These are phyloP conservation scores for Aureobasidium leucospermi DNA, from an alignment of 2,329 filamentous ascomycete genomes.

Conservation along the genomic window DNA sequence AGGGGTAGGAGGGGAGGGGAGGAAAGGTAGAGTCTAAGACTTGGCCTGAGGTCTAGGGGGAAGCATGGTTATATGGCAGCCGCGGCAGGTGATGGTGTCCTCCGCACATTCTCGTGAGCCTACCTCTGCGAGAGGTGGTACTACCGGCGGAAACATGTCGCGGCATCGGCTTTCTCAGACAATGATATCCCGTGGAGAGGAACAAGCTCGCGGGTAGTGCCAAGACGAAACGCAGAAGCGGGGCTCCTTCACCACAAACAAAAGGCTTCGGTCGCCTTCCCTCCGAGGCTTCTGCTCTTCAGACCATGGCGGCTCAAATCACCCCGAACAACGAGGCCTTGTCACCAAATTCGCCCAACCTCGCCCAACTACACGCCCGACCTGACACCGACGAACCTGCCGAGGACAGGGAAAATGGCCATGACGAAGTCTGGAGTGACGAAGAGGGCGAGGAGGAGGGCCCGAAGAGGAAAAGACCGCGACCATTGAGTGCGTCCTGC, in stretches of 20 bases:
- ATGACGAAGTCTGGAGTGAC: slow-evolving; percentile 33
- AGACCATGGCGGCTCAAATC: slow-evolving; percentile 12
- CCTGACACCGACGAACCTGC: slow-evolving; percentile 10
- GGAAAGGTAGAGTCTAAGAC: neutral
- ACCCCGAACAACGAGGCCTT: slow-evolving; percentile 10
- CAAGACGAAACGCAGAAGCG: neutral
- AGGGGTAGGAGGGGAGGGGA: slow-evolving; percentile 10
- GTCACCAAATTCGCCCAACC: neutral
- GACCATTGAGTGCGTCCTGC: slow-evolving; percentile 44
- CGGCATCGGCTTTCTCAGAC: slow-evolving; percentile 5
- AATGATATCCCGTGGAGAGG: slow-evolving; percentile 2
- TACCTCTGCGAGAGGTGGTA: neutral
- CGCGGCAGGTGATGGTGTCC: neutral
- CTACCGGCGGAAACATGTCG: slow-evolving; percentile 12
- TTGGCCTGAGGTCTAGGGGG: neutral
- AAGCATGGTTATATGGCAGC: neutral
- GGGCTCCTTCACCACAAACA: neutral
- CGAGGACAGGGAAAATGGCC: slow-evolving; percentile 19
- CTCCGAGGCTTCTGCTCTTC: slow-evolving; percentile 4
- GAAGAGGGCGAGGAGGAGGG: slow-evolving; percentile 30
- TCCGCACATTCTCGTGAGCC: neutral
- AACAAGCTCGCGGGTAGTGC: neutral
- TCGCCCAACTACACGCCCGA: neutral
- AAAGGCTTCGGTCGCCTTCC: slow-evolving; percentile 11
- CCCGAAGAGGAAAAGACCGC: slow-evolving; percentile 36